Evolutionary conservation across 2,329 filamentous ascomycete genomes (phyloP), one percentile per base, ranked within the genome.

Genomic region (Cercospora sp.): DNA sequence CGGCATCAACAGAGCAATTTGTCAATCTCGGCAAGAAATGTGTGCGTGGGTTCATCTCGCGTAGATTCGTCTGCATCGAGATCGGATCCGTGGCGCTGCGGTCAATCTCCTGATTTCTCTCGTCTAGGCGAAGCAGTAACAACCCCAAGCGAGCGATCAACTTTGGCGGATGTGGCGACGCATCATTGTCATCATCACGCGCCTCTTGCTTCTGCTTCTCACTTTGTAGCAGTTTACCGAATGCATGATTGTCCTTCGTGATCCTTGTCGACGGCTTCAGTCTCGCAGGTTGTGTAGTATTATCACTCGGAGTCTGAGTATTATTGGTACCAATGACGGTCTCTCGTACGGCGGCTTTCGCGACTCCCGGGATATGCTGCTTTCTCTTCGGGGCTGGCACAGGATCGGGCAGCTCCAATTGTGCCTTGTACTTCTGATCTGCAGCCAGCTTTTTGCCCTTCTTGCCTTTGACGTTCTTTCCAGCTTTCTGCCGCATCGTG

Each of bases 401-500:
- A 28, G 66, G 63, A 16, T 68, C 66, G 12, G 65, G 63, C 2
- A 70, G 57, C 30, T 65, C 63, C 53, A 70, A 40, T 18, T 68
- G 65, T 13, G 58, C 63, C 26, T 65, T 64, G 63, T 55, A 63
- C 33, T 68, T 68, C 64, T 59, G 61, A 51, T 58, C 48, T 16
- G 20, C 42, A 8, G 67, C 58, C 2, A 28, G n/a, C 26, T 64
- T 67, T 20, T 40, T 45, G 30, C 33, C 40, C 45, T 64, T 60
- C 30, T 66, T 63, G 12, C 59, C 60, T 33, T 62, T 69, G 40
- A 13, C 26, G 3, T 60, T 57, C 51, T 70, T 72, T 59, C 62
- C 66, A 13, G 70, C 68, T 55, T 65, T 67, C 55, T 72, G 70
- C 26, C 61, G 53, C 70, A 72, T 72, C 6, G 70, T 72, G 45